Evolutionary conservation across 2,329 filamentous ascomycete genomes (phyloP).

Genomic region (Teratosphaeria viscida): DNA sequence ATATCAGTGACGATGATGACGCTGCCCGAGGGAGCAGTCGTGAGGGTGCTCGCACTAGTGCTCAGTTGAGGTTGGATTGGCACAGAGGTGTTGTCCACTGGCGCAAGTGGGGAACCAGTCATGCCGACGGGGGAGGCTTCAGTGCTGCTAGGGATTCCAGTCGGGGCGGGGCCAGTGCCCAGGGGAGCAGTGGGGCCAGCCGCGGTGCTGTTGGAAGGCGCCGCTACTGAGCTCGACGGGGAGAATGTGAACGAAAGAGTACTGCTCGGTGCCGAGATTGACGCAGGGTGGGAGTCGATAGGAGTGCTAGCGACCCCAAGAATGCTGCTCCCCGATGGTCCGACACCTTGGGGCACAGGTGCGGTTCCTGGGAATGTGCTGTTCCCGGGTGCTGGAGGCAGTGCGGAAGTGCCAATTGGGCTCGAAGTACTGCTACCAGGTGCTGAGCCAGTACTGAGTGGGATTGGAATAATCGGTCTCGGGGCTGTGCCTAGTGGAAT

Average conservation of each 20-base stretch:
- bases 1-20: neutral
- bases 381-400: neutral
- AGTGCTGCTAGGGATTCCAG: neutral
- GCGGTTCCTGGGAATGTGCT: neutral
- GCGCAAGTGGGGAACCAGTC: neutral
- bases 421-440: neutral
- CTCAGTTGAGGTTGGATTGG: neutral
- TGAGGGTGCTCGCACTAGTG: neutral
- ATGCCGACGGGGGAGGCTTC: neutral
- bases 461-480: neutral
- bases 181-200: neutral
- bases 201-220: neutral
- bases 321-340: neutral
- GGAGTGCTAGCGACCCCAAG: no score
- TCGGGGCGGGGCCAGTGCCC: neutral
- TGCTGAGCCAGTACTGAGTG: neutral
- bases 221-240: neutral
- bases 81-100: neutral
- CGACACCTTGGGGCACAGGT: neutral
- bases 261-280: neutral
- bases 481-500: neutral
- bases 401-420: neutral
- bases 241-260: neutral
- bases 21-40: neutral
- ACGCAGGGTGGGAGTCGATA: no score